phyloP scores from a whole-genome alignment of 306 rosid genomes.

The Spatholobus suberectus region DNA sequence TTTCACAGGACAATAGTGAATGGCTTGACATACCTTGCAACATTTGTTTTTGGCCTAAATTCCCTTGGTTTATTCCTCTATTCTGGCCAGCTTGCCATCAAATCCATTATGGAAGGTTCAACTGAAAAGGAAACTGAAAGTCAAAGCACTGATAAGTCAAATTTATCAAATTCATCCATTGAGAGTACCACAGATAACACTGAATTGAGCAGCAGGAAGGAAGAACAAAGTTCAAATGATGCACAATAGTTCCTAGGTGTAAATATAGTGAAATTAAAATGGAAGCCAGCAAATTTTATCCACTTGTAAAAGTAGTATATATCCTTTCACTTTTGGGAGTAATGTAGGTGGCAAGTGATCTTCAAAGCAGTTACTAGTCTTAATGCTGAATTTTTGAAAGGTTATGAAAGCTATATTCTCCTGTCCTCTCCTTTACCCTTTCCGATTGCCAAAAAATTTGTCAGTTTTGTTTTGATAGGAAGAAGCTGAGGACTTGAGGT shows the following conservation, averaged over 20 bases:
- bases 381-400: not conserved
- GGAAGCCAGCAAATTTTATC: constrained; percentile 37
- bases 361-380: constrained; percentile 28
- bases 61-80: constrained; percentile 83
- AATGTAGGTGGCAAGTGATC: constrained; percentile 28
- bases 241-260: constrained; percentile 36
- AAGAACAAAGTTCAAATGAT: constrained; percentile 67
- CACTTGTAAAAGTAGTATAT: constrained; percentile 37
- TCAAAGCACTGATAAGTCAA: constrained; percentile 50
- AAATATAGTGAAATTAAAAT: constrained; percentile 40
- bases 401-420: constrained; percentile 17
- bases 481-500: not conserved
- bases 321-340: constrained; percentile 24
- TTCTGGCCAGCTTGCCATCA: constrained; percentile 80
- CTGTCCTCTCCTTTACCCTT: not conserved
- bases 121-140: constrained; percentile 51
- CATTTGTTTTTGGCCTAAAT: constrained; percentile 86
- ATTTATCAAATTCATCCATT: constrained; percentile 50
- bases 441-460: constrained; percentile 6
- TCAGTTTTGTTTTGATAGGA: not conserved
- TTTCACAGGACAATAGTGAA: constrained; percentile 81
- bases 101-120: constrained; percentile 63
- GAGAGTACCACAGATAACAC: constrained; percentile 49
- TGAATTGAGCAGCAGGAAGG: constrained; percentile 56
- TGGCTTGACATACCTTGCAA: constrained; percentile 92